These are phyloP conservation scores for Podospora didyma DNA, from an alignment of 495 filamentous ascomycete species.

Conservation along the genomic window DNA sequence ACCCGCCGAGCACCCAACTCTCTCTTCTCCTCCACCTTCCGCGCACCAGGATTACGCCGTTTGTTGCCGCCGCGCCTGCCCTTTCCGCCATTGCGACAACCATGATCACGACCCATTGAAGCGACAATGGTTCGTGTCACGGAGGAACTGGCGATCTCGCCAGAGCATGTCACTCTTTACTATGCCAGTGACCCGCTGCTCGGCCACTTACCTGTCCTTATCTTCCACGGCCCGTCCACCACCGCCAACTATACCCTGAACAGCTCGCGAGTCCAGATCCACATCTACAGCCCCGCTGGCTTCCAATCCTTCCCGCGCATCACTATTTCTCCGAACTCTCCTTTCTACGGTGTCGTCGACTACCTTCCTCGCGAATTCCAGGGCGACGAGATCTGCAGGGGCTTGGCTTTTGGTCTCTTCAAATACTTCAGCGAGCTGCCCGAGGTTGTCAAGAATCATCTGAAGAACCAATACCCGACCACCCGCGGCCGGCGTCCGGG, in stretches of 20 bases:
- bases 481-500: constrained; percentile 47
- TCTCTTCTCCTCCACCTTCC: no score
- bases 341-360: constrained; percentile 88
- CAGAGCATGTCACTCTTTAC: constrained; percentile 75
- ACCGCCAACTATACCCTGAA: constrained; percentile 80
- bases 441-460: constrained; percentile 62
- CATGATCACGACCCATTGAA: constrained; percentile 39
- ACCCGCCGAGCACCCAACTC: no score
- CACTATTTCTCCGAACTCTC: constrained; percentile 87
- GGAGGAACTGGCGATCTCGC: constrained; percentile 62
- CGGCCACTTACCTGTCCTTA: constrained; percentile 65
- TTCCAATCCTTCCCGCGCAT: constrained; percentile 84
- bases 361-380: constrained; percentile 91
- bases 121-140: constrained; percentile 64
- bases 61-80: neutral
- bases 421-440: constrained; percentile 92
- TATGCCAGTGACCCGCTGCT: constrained; percentile 74
- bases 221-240: constrained; percentile 82
- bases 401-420: constrained; percentile 81
- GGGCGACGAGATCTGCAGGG: constrained; percentile 85
- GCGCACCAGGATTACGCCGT: neutral
- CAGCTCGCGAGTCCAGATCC: constrained; percentile 87
- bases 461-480: constrained; percentile 45
- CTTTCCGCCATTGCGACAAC: constrained; percentile 7
- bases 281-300: constrained; percentile 84